Evolutionary conservation across 495 filamentous ascomycete genomes (phyloP).

Genomic region (Penicillium pulvis): DNA sequence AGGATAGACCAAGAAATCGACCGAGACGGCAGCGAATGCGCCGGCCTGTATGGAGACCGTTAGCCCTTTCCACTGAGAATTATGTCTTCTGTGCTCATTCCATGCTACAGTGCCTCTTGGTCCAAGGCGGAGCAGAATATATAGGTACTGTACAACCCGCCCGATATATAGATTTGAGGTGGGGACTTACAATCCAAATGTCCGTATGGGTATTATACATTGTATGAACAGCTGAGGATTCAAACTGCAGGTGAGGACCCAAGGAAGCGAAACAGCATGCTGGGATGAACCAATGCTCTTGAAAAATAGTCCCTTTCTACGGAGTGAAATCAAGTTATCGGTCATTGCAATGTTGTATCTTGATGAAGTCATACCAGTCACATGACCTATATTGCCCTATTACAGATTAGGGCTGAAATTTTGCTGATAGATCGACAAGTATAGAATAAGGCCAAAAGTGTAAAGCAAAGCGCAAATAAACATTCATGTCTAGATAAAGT

Average conservation of each 20-base stretch:
- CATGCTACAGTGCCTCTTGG: neutral
- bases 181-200: conserved; percentile 48
- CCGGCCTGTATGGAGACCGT: conserved; percentile 59
- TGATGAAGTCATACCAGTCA: conserved; percentile 22
- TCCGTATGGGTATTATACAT: conserved; percentile 55
- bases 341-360: neutral
- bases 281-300: too few relatives aligned
- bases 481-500: conserved; percentile 13
- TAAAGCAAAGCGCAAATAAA: conserved; percentile 4
- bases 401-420: conserved; percentile 18
- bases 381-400: conserved; percentile 20
- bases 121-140: neutral
- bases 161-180: neutral
- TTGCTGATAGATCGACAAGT: neutral
- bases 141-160: neutral
- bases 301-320: neutral
- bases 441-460: neutral
- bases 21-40: conserved; percentile 76
- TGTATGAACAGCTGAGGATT: neutral
- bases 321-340: neutral
- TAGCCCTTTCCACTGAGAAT: neutral
- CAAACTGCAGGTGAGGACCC: neutral
- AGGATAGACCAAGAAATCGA: conserved; percentile 81
- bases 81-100: too few relatives aligned
- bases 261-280: too few relatives aligned